Conservation (phyloP, 768 basidiomycete species). For the Hortiboletus flavorubellus region DNA sequence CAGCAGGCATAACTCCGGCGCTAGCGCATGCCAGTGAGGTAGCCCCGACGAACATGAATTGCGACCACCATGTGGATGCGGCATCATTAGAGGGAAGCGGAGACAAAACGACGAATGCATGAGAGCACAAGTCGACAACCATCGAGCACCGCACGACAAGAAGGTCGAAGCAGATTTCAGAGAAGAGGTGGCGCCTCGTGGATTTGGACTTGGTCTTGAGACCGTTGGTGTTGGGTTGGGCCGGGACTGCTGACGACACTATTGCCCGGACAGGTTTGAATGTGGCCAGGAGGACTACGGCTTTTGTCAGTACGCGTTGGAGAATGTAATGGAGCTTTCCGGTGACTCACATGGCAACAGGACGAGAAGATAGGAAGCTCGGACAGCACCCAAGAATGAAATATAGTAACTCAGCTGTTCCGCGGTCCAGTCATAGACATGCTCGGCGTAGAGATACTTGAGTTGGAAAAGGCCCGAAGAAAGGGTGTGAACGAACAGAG, state of each 20-base stretch:
- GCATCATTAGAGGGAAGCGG: constrained; percentile 40
- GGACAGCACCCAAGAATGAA: constrained; percentile 60
- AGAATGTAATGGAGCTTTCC: constrained; percentile 15
- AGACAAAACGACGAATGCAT: constrained; percentile 54
- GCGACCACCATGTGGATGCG: constrained; percentile 24
- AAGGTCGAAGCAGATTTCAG: constrained; percentile 68
- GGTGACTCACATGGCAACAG: constrained; percentile 60
- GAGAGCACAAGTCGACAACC: constrained; percentile 62
- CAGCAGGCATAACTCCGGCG: constrained; percentile 63
- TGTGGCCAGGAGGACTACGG: constrained; percentile 54
- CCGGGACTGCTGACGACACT: constrained; percentile 3
- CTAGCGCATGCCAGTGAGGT: constrained; percentile 65
- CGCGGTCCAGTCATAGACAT: constrained; percentile 66
- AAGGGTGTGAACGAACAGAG: constrained; percentile 61
- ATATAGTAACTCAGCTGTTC: constrained; percentile 74
- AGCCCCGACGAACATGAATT: constrained; percentile 51
- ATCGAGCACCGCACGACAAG: constrained; percentile 62
- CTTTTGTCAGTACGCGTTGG: constrained; percentile 31
- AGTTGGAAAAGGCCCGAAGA: constrained; percentile 69
- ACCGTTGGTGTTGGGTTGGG: background rate
- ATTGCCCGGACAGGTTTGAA: constrained; percentile 47
- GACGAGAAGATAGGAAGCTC: constrained; percentile 64
- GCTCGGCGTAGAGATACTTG: constrained; percentile 77
- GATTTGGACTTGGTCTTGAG: constrained; percentile 40
- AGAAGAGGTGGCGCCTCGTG: constrained; percentile 48